These are phyloP conservation scores for Paracorniculantispora psalliotae DNA, from an alignment of 2,329 filamentous ascomycete species.

Conservation along the genomic window DNA sequence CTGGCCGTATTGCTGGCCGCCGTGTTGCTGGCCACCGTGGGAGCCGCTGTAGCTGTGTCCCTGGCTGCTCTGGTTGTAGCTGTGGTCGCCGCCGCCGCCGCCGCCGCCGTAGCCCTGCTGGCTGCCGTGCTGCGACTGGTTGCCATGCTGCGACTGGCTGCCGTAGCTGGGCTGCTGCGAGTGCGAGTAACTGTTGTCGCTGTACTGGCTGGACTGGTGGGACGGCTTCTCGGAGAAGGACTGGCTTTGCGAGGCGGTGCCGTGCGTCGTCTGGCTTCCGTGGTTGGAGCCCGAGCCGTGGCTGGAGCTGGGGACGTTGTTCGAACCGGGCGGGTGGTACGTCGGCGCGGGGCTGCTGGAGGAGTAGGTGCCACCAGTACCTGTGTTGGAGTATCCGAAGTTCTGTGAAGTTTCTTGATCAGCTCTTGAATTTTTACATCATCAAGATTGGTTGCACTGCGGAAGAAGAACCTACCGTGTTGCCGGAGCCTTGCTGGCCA, in stretches of 20 bases:
- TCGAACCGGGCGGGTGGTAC: slow-evolving; percentile 31
- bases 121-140: neutral
- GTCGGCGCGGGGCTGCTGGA: slow-evolving; percentile 58
- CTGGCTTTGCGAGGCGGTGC: slow-evolving; percentile 18
- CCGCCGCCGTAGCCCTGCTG: neutral
- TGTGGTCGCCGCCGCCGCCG: too few relatives aligned
- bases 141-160: neutral
- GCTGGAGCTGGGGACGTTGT: slow-evolving; percentile 21
- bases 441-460: neutral
- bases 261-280: slow-evolving; percentile 10
- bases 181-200: slow-evolving; percentile 18
- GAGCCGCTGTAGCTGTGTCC: slow-evolving; percentile 4
- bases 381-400: slow-evolving; percentile 59
- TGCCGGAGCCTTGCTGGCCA: slow-evolving; percentile 36
- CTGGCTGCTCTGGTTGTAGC: neutral
- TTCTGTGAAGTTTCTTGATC: slow-evolving; percentile 40
- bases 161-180: neutral
- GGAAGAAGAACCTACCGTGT: slow-evolving; percentile 25
- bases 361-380: slow-evolving; percentile 52
- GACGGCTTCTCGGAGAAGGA: slow-evolving; percentile 17
- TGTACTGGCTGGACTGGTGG: slow-evolving; percentile 14
- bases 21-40: neutral
- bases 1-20: neutral
- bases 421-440: slow-evolving; percentile 23
- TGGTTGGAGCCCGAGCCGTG: slow-evolving; percentile 13